phyloP scores from a whole-genome alignment of 2,329 filamentous ascomycete genomes.

The Botrytis deweyae region DNA sequence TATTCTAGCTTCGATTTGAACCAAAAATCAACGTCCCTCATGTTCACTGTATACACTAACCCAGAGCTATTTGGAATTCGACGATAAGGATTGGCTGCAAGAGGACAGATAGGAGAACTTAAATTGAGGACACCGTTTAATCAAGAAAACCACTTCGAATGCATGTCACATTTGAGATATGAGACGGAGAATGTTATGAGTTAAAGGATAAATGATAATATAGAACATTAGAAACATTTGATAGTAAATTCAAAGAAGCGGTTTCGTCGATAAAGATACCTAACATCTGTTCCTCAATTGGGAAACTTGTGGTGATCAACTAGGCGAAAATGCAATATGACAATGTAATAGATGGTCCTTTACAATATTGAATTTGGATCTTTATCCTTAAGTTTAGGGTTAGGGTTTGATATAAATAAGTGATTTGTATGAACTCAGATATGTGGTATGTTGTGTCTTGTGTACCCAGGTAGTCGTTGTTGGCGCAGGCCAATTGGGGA shows the following conservation, averaged over 20 bases:
- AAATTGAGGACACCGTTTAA: background rate
- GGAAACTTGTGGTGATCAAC: background rate
- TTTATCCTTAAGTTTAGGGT: too few species aligned
- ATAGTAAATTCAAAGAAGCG: background rate
- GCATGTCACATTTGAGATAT: background rate
- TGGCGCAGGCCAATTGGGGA: background rate
- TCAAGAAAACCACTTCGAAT: background rate
- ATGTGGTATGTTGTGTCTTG: background rate
- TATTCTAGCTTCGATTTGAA: background rate
- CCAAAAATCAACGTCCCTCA: fast-evolving
- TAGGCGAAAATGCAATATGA: too few species aligned
- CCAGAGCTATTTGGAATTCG: background rate
- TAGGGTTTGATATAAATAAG: too few species aligned
- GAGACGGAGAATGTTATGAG: background rate
- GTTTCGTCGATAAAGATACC: background rate
- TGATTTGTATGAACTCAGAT: background rate
- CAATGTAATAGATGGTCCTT: too few species aligned
- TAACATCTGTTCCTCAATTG: background rate
- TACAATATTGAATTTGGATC: too few species aligned
- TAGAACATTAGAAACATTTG: background rate
- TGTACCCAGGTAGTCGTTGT: background rate
- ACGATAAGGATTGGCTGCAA: background rate
- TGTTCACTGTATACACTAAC: background rate
- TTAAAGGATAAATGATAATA: background rate
- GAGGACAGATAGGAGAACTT: background rate